phyloP scores from a whole-genome alignment of 2,329 filamentous ascomycete species.

The Hirsutella minnesotensis region DNA sequence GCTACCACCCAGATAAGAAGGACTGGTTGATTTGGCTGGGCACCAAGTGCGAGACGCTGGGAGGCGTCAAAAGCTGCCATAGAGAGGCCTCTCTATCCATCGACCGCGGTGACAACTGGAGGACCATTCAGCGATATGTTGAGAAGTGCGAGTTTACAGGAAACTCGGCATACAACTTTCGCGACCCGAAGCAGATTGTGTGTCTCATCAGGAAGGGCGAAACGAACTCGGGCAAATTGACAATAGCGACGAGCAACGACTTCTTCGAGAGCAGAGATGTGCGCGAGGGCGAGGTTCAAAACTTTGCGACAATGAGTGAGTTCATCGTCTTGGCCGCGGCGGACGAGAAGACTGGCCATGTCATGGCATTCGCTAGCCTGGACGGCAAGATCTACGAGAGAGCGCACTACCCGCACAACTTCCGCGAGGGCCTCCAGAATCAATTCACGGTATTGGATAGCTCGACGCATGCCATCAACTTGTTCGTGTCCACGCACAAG shows the following conservation, averaged over 20 bases:
- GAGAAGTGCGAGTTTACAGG: slow-evolving; percentile 80
- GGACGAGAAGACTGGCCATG: slow-evolving; percentile 52
- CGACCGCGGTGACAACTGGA: slow-evolving; percentile 74
- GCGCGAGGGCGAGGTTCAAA: slow-evolving; percentile 51
- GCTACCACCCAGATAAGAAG: slow-evolving; percentile 74
- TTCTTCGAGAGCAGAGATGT: slow-evolving; percentile 46
- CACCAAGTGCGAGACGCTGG: slow-evolving; percentile 49
- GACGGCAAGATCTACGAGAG: slow-evolving; percentile 74
- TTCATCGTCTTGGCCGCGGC: slow-evolving; percentile 84
- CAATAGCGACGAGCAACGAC: slow-evolving; percentile 67
- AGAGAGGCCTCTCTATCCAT: slow-evolving; percentile 63
- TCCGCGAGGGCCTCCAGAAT: slow-evolving; percentile 64
- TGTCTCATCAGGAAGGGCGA: slow-evolving; percentile 47
- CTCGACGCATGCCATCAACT: slow-evolving; percentile 84
- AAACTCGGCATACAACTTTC: slow-evolving; percentile 42
- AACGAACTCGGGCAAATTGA: slow-evolving; percentile 46
- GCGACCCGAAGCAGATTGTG: slow-evolving; percentile 42
- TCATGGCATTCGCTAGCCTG: slow-evolving; percentile 72
- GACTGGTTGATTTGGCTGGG: slow-evolving; percentile 93
- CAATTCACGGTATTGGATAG: slow-evolving; percentile 92
- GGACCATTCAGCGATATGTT: slow-evolving; percentile 60
- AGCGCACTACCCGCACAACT: slow-evolving; percentile 77
- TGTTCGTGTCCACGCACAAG: slow-evolving; percentile 76
- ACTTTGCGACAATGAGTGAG: slow-evolving; percentile 91
- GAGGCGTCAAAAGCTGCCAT: slow-evolving; percentile 48